Base-by-base conservation (phyloP, 805 yeast genomes). In the Tetrapisispora taiwanensis region DNA sequence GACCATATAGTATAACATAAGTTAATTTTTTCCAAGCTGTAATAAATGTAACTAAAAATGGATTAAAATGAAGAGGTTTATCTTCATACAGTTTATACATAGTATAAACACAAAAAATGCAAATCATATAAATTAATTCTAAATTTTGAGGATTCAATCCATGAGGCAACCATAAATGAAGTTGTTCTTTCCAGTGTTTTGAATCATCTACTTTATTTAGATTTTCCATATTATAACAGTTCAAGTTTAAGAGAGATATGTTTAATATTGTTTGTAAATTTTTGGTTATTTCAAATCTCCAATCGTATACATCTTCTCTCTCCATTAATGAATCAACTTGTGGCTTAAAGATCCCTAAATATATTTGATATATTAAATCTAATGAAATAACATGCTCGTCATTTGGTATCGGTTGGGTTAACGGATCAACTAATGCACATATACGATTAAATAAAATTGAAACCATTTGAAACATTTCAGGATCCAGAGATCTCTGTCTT, bases 21-120 rank as follows among this genome's bases (percentile, higher is more conserved):
- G 88, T 79, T 52, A 78, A 76, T 35, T 75, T 71, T 52, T 80
- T 79, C 90, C 92, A 84, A 6, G 76, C 55, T 39, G 75, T 74
- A 9, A 81, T 62, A 47, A 79, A 73, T 39, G 71, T 68, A 18
- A 74, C 73, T 39, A 78, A 55, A 53, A 79, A 84, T 18, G 92
- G 92, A 53, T 81, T 81, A 41, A 75, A 49, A 18, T 58, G 63
- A 22, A 58, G 48, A 0, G 65, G 66, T n/a, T 46, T 15, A 47
- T 62, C 52, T 6, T 54, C 55, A 52, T 69, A 72, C 7, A 75
- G 49, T 48, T 72, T 74, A 53, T 67, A 65, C 27, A 76, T 72
- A 5, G 71, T 58, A 41, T 68, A 67, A 2, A 73, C 63, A 2
- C 70, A 62, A 28, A 71, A 67, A 7, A 69, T 65, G 35, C 66